Percentiles rank a stretch among this genome's conserved stretches.
Conservation (phyloP, 2,329 filamentous ascomycete genomes). For the Myriosclerotinia duriaeana region DNA sequence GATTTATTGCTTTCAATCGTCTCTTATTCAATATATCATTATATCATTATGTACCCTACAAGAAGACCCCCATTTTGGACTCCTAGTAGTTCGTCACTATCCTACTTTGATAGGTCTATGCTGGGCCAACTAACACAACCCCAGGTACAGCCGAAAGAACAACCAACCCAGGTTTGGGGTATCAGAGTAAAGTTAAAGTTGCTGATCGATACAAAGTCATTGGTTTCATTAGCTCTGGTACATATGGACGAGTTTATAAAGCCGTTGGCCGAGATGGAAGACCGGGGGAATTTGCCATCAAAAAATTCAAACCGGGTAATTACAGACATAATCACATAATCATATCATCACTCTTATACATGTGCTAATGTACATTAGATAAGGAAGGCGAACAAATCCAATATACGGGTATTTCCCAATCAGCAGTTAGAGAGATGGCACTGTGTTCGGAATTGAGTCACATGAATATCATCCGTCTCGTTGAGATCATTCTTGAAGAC, state of each 20-base stretch:
- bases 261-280: slow-evolving; percentile 73
- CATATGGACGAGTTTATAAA: slow-evolving; percentile 98
- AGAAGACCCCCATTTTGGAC: slow-evolving; percentile 34
- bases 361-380: slow-evolving; percentile 49
- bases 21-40: slow-evolving; percentile 23
- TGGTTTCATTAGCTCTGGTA: slow-evolving; percentile 96
- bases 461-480: slow-evolving; percentile 82
- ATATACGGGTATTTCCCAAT: slow-evolving; percentile 97
- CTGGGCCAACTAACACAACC: slow-evolving; percentile 21
- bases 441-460: slow-evolving; percentile 90
- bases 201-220: slow-evolving; percentile 94
- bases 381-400: slow-evolving; percentile 94
- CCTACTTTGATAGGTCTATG: slow-evolving; percentile 41
- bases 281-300: slow-evolving; percentile 90
- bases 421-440: slow-evolving; percentile 95
- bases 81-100: slow-evolving; percentile 37
- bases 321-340: neutral
- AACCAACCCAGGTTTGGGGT: slow-evolving; percentile 47
- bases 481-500: slow-evolving; percentile 95
- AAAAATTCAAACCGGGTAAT: slow-evolving; percentile 65
- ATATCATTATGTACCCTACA: slow-evolving; percentile 37
- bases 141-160: slow-evolving; percentile 56
- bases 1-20: slow-evolving; percentile 21
- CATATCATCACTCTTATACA: neutral
- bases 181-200: slow-evolving; percentile 80